These are phyloP conservation scores for Protoeuglena noctilucae DNA, from an alignment of 139 green algal species.

Conservation along the genomic window DNA sequence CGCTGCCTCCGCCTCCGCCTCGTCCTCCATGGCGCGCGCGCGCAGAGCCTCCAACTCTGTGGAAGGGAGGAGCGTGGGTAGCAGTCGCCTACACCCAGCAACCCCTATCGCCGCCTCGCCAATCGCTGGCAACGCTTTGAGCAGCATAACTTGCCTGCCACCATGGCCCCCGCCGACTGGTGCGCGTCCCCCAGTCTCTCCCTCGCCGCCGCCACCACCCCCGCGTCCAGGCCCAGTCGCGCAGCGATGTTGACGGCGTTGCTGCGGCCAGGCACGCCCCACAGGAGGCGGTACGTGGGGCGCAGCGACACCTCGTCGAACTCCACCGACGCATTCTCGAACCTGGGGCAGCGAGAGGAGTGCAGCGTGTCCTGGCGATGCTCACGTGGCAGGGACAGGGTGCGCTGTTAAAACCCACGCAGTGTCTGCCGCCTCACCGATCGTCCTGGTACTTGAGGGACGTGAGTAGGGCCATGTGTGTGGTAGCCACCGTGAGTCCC, in stretches of 20 bases:
- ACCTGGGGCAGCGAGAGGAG: constrained; percentile 2
- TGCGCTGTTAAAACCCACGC: not conserved
- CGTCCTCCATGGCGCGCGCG: not conserved
- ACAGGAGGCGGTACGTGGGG: constrained; percentile 46
- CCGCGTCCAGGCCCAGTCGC: constrained; percentile 43
- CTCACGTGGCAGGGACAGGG: not conserved
- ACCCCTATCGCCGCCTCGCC: too few relatives aligned
- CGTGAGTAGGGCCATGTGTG: constrained; percentile 14
- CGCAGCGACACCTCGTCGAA: constrained; percentile 35
- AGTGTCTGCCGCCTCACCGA: constrained; percentile 4
- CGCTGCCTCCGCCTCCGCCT: not conserved
- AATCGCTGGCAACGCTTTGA: too few relatives aligned
- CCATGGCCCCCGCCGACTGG: not conserved
- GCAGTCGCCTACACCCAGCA: too few relatives aligned
- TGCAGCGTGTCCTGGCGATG: not conserved
- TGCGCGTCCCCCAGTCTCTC: constrained; percentile 22
- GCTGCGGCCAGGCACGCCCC: constrained; percentile 58
- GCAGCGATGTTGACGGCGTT: constrained; percentile 66
- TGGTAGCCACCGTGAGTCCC: constrained; percentile 39
- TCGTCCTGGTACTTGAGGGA: not conserved
- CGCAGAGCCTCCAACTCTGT: not conserved
- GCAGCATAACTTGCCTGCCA: not conserved
- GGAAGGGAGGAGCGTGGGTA: too few relatives aligned
- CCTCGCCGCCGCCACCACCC: constrained; percentile 42
- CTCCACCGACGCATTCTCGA: constrained; percentile 39